Evolutionary conservation across 2,329 filamentous ascomycete genomes (phyloP).

Genomic region (Cercospora sp.): DNA sequence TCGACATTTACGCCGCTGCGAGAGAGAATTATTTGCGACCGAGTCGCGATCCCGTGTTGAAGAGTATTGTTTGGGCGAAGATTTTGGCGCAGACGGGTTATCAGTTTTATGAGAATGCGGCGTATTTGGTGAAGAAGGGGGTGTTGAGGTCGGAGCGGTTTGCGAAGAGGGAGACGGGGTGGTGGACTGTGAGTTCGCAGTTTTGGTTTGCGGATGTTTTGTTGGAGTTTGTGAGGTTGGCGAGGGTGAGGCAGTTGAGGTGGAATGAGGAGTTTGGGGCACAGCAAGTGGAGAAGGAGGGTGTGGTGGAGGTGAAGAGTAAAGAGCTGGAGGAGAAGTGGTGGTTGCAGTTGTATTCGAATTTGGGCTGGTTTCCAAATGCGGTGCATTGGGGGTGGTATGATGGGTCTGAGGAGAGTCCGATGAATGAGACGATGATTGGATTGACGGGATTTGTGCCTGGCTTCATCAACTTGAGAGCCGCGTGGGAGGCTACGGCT

Average conservation of each 20-base stretch:
- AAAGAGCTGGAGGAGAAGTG: slow-evolving; percentile 48
- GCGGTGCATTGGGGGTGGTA: slow-evolving; percentile 81
- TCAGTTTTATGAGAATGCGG: slow-evolving; percentile 80
- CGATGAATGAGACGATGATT: slow-evolving; percentile 58
- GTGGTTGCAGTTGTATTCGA: slow-evolving; percentile 68
- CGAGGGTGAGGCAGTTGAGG: slow-evolving; percentile 46
- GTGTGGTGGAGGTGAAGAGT: slow-evolving; percentile 35
- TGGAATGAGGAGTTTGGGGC: slow-evolving; percentile 38
- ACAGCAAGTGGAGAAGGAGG: slow-evolving; percentile 44
- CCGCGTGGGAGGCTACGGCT: slow-evolving; percentile 48
- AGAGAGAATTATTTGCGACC: slow-evolving; percentile 44
- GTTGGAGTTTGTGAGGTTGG: slow-evolving; percentile 70
- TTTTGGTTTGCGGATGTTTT: slow-evolving; percentile 80
- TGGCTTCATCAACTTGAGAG: slow-evolving; percentile 46
- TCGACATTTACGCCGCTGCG: slow-evolving; percentile 72
- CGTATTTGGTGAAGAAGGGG: slow-evolving; percentile 73
- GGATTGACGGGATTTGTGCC: slow-evolving; percentile 60
- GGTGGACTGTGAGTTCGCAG: slow-evolving; percentile 71
- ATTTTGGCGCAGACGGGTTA: slow-evolving; percentile 67
- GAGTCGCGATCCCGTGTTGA: slow-evolving; percentile 49
- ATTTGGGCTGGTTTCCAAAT: slow-evolving; percentile 76
- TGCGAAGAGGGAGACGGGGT: slow-evolving; percentile 54
- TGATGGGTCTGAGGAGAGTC: slow-evolving; percentile 54
- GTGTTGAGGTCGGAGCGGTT: slow-evolving; percentile 54
- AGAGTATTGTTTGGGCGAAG: slow-evolving; percentile 64